phyloP scores from a whole-genome alignment of 495 filamentous ascomycete genomes.

The Aspergillus wentii region DNA sequence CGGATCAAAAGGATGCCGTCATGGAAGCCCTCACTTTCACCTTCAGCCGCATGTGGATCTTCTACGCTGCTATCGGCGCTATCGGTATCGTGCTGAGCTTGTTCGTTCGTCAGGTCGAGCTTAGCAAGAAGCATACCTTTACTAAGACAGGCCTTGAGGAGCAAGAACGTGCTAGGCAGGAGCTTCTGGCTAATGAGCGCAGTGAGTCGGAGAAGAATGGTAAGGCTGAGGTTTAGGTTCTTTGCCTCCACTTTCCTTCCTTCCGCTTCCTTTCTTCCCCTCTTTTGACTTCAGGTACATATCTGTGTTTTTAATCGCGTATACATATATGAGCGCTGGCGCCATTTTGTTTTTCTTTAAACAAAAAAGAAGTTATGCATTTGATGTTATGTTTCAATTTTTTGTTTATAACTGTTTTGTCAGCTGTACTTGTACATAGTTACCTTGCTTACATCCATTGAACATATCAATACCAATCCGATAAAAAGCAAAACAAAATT shows the following conservation, averaged over 20 bases:
- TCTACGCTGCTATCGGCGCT: slow-evolving; percentile 50
- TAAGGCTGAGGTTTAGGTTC: slow-evolving; percentile 21
- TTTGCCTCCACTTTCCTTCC: not conserved
- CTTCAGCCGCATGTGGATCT: slow-evolving; percentile 65
- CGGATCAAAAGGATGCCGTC: slow-evolving; percentile 42
- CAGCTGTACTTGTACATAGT: not conserved
- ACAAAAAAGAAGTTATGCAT: too few species aligned
- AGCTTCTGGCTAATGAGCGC: slow-evolving; percentile 27
- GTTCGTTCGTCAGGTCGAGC: slow-evolving; percentile 47
- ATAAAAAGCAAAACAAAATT: too few species aligned
- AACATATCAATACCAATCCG: too few species aligned
- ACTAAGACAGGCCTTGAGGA: slow-evolving; percentile 59
- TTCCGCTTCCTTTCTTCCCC: not conserved
- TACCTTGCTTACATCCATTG: too few species aligned
- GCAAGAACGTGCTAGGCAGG: slow-evolving; percentile 39
- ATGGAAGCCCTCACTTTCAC: slow-evolving; percentile 50
- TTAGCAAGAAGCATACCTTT: slow-evolving; percentile 57
- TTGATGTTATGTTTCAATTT: too few species aligned
- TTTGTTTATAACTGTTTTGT: not conserved
- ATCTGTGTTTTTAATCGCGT: too few species aligned
- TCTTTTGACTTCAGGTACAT: not conserved
- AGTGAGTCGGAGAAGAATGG: slow-evolving; percentile 13
- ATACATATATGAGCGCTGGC: too few species aligned
- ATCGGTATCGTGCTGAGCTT: slow-evolving; percentile 50
- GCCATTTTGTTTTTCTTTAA: too few species aligned